Evolutionary conservation across 2,329 filamentous ascomycete genomes (phyloP), one percentile per base, ranked within the genome.

Genomic region (Scedosporium dehoogii): DNA sequence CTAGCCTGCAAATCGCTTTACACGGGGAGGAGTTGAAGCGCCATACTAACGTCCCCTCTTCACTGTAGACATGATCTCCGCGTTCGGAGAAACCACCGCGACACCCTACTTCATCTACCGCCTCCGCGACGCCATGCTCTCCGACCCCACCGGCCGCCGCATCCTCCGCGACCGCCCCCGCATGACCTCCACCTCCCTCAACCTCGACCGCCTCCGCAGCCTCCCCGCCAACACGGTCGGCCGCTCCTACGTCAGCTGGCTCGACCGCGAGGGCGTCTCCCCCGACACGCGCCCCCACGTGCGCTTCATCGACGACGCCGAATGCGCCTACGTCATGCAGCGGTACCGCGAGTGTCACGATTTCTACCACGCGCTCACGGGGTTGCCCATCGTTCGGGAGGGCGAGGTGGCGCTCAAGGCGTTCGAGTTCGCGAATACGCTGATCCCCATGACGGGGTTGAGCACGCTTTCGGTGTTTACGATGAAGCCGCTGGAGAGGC

Each of bases 321-420:
- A 99, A 76, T 96, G 92, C 73, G 94, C 94, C 42, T 99, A 97
- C 77, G 94, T 97, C 18, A 96, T 99, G 90, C 94, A 97, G 79
- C 86, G 94, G 61, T 99, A 99, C 75, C 87, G 94, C 65, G 94
- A 99, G 76, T 96, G 90, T 67, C 94, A 99, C 74, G 94, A 99
- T 73, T 97, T 99, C 75, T 97, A 96, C 77, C 94, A 99, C 74
- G 93, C 94, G 0, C 80, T 99, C 60, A 96, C 92, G 0, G 93
- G 93, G 0, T 76, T 99, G 58, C 94, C 94, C 0, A 85, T 96
- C 51, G 88, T 96, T 66, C 84, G 92, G n/a, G 94, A 99, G 78
- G 94, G 94, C 27, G 94, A 99, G 79, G 84, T 99, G 12, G 94
- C 93, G n/a, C 82, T 99, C 68, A 99, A 99, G 77, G 92, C 92